phyloP scores from a whole-genome alignment of 116 monocot genomes.

The Papilionanthe hybrid region DNA sequence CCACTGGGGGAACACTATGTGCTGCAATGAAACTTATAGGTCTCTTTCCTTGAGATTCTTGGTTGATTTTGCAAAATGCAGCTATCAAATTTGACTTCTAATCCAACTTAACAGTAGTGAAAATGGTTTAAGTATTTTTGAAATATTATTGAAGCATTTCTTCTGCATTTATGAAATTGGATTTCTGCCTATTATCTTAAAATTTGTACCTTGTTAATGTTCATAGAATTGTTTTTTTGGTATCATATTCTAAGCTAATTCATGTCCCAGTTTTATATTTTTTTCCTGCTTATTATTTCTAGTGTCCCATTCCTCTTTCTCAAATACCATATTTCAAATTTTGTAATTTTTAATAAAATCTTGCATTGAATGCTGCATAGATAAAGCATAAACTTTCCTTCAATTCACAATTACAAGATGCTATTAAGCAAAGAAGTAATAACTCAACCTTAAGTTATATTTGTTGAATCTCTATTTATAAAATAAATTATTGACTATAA shows the following conservation, averaged over 20 bases:
- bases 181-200: background rate
- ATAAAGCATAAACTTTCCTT: too few relatives aligned
- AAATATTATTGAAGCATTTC: background rate
- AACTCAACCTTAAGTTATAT: too few relatives aligned
- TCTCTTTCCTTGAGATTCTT: constrained; percentile 1
- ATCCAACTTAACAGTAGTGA: background rate
- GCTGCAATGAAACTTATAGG: constrained; percentile 84
- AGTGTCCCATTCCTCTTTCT: too few relatives aligned
- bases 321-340: constrained; percentile 1
- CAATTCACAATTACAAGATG: too few relatives aligned
- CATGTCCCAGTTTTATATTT: too few relatives aligned
- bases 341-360: background rate
- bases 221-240: too few relatives aligned
- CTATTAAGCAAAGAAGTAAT: too few relatives aligned
- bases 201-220: background rate
- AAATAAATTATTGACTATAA: too few relatives aligned
- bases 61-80: background rate
- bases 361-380: background rate
- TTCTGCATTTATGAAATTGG: background rate
- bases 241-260: too few relatives aligned
- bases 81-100: background rate
- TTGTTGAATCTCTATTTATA: too few relatives aligned
- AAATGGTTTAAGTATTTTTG: background rate
- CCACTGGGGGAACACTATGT: constrained; percentile 83
- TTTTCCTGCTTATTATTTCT: too few relatives aligned